Conservation (phyloP, 2,329 filamentous ascomycete species). For the Tympanopsis confertula region DNA sequence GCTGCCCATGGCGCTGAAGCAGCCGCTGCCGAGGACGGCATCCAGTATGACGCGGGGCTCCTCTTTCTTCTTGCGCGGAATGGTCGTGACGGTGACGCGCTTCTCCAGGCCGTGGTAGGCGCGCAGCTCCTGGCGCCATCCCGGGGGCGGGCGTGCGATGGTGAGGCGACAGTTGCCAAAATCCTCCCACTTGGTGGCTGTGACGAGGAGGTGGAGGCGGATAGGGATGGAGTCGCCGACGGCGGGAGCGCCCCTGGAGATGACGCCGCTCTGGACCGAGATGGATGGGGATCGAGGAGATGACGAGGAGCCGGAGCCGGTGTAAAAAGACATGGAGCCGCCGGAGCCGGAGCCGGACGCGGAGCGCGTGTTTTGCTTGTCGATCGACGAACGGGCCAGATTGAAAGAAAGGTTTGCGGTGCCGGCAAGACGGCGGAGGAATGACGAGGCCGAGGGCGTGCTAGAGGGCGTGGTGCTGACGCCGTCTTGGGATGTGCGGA, state of each 20-base stretch:
- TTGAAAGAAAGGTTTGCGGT: slow-evolving; percentile 66
- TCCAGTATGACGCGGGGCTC: slow-evolving; percentile 61
- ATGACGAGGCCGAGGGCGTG: slow-evolving; percentile 57
- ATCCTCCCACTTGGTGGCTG: slow-evolving; percentile 76
- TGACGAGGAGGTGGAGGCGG: slow-evolving; percentile 70
- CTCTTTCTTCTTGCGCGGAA: slow-evolving; percentile 48
- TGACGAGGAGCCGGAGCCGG: slow-evolving; percentile 36
- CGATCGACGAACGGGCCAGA: slow-evolving; percentile 67
- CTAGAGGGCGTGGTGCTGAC: slow-evolving; percentile 52
- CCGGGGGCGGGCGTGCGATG: slow-evolving; percentile 64
- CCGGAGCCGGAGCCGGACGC: slow-evolving; percentile 38
- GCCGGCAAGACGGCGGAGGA: slow-evolving; percentile 66
- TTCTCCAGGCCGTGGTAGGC: slow-evolving; percentile 66
- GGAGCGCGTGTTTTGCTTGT: slow-evolving; percentile 27
- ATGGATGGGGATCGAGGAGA: slow-evolving; percentile 45
- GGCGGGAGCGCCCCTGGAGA: slow-evolving; percentile 37
- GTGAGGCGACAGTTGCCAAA: slow-evolving; percentile 75
- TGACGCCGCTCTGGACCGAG: slow-evolving; percentile 36
- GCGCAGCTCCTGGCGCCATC: slow-evolving; percentile 43
- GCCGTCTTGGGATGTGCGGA: slow-evolving; percentile 60
- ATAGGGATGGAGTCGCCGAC: slow-evolving; percentile 76
- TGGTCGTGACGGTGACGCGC: slow-evolving; percentile 66
- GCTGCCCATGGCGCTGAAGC: slow-evolving; percentile 72
- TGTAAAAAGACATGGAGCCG: slow-evolving; percentile 49
- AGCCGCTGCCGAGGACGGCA: slow-evolving; percentile 71